Conservation (phyloP, 169 alveolate genomes). For the Babesia sp. region DNA sequence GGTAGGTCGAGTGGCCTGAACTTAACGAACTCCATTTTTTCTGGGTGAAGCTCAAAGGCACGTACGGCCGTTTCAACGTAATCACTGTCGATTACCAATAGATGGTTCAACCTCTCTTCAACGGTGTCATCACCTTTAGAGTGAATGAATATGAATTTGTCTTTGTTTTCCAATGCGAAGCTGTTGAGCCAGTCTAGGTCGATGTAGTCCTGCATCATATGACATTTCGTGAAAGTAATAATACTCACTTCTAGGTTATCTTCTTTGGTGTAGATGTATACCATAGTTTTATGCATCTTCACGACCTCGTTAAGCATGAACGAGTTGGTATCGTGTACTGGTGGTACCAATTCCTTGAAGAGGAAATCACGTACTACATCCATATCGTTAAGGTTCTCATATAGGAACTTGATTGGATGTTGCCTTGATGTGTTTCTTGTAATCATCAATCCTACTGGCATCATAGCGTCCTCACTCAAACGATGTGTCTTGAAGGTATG, state of each 20-base stretch:
- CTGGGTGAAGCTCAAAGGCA: conserved; percentile 58
- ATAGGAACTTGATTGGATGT: conserved; percentile 12
- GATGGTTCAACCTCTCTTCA: conserved; percentile 38
- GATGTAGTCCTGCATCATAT: neutral
- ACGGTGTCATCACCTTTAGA: conserved; percentile 65
- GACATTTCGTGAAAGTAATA: neutral
- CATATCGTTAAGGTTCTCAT: conserved; percentile 9
- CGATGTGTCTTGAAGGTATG: neutral
- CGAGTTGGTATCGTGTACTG: conserved; percentile 56
- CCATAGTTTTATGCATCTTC: conserved; percentile 42
- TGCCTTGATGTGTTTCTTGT: conserved; percentile 11
- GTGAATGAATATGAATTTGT: conserved; percentile 53
- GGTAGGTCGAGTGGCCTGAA: conserved; percentile 35
- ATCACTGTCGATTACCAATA: conserved; percentile 51
- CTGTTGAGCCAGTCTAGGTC: conserved; percentile 34
- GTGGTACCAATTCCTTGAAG: conserved; percentile 43
- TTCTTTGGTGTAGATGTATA: conserved; percentile 60
- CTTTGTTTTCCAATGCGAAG: conserved; percentile 48
- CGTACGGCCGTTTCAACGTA: conserved; percentile 63
- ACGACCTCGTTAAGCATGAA: conserved; percentile 51
- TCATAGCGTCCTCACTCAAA: conserved; percentile 4
- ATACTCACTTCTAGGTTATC: conserved; percentile 19
- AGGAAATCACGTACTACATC: conserved; percentile 26
- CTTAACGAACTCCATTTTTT: conserved; percentile 40
- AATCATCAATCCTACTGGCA: conserved; percentile 18